Evolutionary conservation across 768 basidiomycete genomes (phyloP).

Genomic region (Pholiota conissans): DNA sequence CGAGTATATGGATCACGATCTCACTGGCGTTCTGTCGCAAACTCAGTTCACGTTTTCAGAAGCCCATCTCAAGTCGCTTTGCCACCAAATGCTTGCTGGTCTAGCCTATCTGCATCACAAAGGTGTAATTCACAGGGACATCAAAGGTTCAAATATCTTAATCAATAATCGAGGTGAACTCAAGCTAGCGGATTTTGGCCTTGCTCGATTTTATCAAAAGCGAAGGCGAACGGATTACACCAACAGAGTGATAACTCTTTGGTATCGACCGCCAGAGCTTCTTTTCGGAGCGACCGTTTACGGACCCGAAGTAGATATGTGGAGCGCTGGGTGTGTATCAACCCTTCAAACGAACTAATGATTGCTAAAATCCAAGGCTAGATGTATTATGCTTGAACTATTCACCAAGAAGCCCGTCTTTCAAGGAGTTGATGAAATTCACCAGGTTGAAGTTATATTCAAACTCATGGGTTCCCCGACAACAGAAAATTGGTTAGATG

Average conservation of each 20-base stretch:
- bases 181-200: constrained; percentile 96
- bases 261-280: constrained; percentile 97
- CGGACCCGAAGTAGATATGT: constrained; percentile 98
- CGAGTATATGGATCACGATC: constrained; percentile 98
- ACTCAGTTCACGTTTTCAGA: constrained; percentile 81
- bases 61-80: constrained; percentile 93
- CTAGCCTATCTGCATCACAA: constrained; percentile 94
- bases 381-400: constrained; percentile 98
- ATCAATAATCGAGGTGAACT: constrained; percentile 89
- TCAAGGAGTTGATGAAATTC: constrained; percentile 96
- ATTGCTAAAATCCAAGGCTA: constrained; percentile 29
- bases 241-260: constrained; percentile 98
- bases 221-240: constrained; percentile 91
- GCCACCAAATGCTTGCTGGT: constrained; percentile 93
- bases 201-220: constrained; percentile 95
- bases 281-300: constrained; percentile 95
- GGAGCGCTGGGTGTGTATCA: constrained; percentile 88
- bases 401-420: constrained; percentile 97
- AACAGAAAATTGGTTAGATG: constrained; percentile 76
- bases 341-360: background rate
- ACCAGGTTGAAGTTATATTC: constrained; percentile 94
- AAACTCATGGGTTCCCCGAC: constrained; percentile 89
- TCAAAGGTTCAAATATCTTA: constrained; percentile 98
- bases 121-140: constrained; percentile 95
- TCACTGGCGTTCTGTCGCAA: constrained; percentile 93